These are phyloP conservation scores for Diospyros lotus DNA, from an alignment of 148 eudicot species.

Conservation along the genomic window DNA sequence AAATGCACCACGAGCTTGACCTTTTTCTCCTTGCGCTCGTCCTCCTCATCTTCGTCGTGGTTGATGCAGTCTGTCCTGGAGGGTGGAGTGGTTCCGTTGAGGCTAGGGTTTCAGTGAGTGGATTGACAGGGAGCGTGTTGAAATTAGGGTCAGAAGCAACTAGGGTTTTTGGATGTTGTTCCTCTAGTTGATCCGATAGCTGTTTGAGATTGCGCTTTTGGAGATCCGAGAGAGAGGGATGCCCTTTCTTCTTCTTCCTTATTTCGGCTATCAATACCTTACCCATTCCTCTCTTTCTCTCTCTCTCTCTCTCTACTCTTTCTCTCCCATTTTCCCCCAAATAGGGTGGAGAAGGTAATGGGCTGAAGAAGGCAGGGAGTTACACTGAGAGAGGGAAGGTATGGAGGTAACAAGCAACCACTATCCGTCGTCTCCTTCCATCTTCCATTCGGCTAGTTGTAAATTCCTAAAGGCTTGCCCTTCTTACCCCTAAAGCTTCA, in stretches of 20 bases:
- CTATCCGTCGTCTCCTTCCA: no score
- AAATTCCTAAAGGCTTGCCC: no score
- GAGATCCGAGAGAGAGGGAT: conserved; percentile 51
- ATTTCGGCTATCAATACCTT: no score
- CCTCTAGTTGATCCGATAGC: conserved; percentile 12
- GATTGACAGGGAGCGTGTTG: conserved; percentile 31
- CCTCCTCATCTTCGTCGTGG: conserved; percentile 15
- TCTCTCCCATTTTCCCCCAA: no score
- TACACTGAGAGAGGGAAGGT: no score
- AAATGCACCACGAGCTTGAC: conserved; percentile 23
- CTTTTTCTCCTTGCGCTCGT: conserved; percentile 21
- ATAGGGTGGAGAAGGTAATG: no score
- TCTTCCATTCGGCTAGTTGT: no score
- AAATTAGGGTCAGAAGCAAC: conserved; percentile 6
- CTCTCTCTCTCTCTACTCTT: no score
- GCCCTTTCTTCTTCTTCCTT: conserved; percentile 58
- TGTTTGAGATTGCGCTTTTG: conserved; percentile 40
- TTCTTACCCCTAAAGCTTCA: no score
- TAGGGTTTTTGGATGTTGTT: background rate
- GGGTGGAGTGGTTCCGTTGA: conserved; percentile 2
- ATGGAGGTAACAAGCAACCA: no score
- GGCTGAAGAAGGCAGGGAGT: no score
- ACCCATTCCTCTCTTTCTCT: no score
- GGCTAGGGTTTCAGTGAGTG: conserved; percentile 45
- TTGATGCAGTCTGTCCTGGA: background rate